Base-by-base conservation (phyloP, 148 eudicot species). In the Rheum nobile region DNA sequence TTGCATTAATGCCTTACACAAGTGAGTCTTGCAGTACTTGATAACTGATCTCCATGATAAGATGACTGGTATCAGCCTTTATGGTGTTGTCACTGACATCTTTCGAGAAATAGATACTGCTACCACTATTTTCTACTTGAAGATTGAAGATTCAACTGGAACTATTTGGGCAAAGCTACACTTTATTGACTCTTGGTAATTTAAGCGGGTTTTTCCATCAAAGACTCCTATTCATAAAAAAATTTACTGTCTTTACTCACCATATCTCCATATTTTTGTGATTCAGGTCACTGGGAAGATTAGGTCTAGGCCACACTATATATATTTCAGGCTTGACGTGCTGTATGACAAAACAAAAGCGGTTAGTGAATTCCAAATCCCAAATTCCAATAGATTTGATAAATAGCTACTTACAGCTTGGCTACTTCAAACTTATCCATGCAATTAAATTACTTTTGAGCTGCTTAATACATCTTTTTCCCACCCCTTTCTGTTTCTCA, bases 11-110 rank as follows among this genome's bases (percentile, higher is more conserved):
- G 59, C 80, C 89, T 84, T 82, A 84, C 82, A 71, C 81, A 75
- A 75, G 84, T 77, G 84, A 87, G 83, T 89, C 74, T 77, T 89
- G 90, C 98, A 94, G 98, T 83, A 85, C 75, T 85, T 81, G 72
- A 84, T 95, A 38, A 41, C 59, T 43, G 93, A 90, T 86, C 89
- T 95, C 73, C 90, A 80, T 71, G 93, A 91, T 84, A 95, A 95
- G 90, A 95, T 91, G 97, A 90, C 88, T 72, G 86, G 96, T 59
- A 73, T 95, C 79, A 87, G 96, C 88, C 83, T 95, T 75, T 95
- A 89, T 73, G 98, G 92, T 75, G 83, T 70, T 75, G 83, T 91
- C 63, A 81, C 80, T 32, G 87, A 87, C 83, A 88, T 95, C 48
- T 77, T 65, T 61, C 80, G 83, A 42, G 89, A 84, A 67, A 76